These are phyloP conservation scores for Escovopsis weberi DNA, from an alignment of 2,329 filamentous ascomycete genomes.

Conservation along the genomic window DNA sequence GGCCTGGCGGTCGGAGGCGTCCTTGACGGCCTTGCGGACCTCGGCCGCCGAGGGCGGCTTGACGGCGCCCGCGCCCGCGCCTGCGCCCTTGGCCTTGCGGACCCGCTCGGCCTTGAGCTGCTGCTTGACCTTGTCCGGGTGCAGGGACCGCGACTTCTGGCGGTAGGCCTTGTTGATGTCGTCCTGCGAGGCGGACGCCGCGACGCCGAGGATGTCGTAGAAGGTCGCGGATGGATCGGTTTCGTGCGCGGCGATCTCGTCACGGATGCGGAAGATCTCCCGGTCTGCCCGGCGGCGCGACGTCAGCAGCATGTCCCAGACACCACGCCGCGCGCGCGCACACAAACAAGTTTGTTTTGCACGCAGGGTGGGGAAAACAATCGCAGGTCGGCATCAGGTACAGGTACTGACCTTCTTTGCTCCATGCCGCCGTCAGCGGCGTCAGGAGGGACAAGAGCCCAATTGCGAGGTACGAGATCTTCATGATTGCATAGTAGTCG, in stretches of 20 bases:
- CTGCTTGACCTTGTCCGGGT: constrained; percentile 93
- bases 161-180: constrained; percentile 91
- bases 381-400: constrained; percentile 1
- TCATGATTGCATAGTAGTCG: constrained; percentile 46
- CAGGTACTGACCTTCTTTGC: constrained; percentile 57
- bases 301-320: neutral
- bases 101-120: constrained; percentile 58
- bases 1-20: constrained; percentile 69
- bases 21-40: constrained; percentile 64
- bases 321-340: too few relatives aligned
- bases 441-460: constrained; percentile 55
- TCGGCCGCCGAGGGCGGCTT: constrained; percentile 62
- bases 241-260: constrained; percentile 75
- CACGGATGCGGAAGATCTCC: constrained; percentile 90
- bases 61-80: constrained; percentile 44
- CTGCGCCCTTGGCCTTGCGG: constrained; percentile 35
- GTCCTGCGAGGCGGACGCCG: constrained; percentile 59
- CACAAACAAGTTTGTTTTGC: too few relatives aligned
- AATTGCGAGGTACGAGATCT: constrained; percentile 49
- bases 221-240: constrained; percentile 64
- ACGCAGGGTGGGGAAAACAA: too few relatives aligned
- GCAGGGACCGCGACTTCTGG: constrained; percentile 67
- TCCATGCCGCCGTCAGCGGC: constrained; percentile 61
- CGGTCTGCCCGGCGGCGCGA: constrained; percentile 47
- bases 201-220: constrained; percentile 82